Percentiles rank a stretch among this genome's conserved stretches.
Conservation (phyloP, 2,329 filamentous ascomycete species). For the Septoria linicola region DNA sequence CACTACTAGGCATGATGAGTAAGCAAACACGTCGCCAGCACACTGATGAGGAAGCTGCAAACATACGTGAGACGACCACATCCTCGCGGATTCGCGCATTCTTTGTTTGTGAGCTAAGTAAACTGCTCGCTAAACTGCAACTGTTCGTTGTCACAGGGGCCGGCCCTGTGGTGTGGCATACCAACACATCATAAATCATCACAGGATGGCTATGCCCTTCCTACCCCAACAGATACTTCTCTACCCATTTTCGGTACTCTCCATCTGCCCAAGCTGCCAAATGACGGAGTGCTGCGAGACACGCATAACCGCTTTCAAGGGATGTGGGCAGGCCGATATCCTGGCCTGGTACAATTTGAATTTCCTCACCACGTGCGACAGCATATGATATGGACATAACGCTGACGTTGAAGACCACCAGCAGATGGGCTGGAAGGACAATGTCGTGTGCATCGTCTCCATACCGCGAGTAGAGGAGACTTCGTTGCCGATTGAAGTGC, state of each 20-base stretch:
- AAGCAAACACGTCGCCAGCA: too few species aligned
- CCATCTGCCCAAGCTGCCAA: neutral
- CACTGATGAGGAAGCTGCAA: too few species aligned
- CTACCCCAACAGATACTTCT: constrained; percentile 1
- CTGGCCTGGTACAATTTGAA: neutral
- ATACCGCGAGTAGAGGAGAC: neutral
- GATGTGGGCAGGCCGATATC: neutral
- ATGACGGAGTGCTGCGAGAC: neutral
- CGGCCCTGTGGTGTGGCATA: too few species aligned
- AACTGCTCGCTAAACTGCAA: too few species aligned
- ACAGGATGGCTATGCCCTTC: too few species aligned
- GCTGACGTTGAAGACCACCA: neutral
- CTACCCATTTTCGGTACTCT: neutral
- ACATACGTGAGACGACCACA: too few species aligned
- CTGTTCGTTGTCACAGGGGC: too few species aligned
- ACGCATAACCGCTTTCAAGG: neutral
- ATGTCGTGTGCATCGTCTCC: neutral
- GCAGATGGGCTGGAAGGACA: neutral
- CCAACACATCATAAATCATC: too few species aligned
- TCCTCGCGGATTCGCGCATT: too few species aligned
- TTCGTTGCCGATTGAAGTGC: neutral
- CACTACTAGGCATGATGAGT: too few species aligned
- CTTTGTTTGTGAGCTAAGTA: too few species aligned
- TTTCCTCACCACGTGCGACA: neutral
- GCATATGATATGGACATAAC: neutral